These are phyloP conservation scores for Pseudozyma tsukubaensis DNA, from an alignment of 1,284 basidiomycete species.

Conservation along the genomic window DNA sequence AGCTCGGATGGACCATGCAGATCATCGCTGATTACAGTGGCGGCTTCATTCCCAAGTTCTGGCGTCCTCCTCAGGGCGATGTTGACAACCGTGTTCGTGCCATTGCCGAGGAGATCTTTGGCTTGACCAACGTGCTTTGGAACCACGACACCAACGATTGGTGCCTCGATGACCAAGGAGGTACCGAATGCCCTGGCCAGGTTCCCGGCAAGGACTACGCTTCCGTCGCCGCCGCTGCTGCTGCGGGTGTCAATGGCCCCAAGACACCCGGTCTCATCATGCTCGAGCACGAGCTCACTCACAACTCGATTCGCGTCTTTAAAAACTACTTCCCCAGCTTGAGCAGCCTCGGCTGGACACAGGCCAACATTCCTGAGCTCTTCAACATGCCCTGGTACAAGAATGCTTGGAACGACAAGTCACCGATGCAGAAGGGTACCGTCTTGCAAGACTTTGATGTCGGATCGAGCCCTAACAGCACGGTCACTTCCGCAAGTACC, in stretches of 20 bases:
- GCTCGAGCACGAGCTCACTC: conserved; percentile 84
- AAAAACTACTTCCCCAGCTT: conserved; percentile 77
- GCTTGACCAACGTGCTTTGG: conserved; percentile 64
- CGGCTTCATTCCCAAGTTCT: conserved; percentile 70
- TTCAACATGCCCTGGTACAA: conserved; percentile 52
- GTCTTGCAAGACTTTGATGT: conserved; percentile 31
- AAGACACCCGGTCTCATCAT: conserved; percentile 78
- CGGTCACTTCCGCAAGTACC: background rate
- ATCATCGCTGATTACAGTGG: conserved; percentile 74
- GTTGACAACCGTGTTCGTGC: conserved; percentile 67
- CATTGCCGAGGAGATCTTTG: conserved; percentile 67
- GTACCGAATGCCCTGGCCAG: conserved; percentile 42
- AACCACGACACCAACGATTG: conserved; percentile 63
- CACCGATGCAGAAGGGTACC: conserved; percentile 23
- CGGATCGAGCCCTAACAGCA: conserved; percentile 2
- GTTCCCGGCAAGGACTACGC: conserved; percentile 36
- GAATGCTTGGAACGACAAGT: conserved; percentile 43
- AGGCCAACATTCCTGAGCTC: conserved; percentile 42
- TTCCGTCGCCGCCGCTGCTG: conserved; percentile 41
- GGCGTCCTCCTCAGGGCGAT: conserved; percentile 67
- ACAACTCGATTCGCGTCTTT: conserved; percentile 77
- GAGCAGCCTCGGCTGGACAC: conserved; percentile 76
- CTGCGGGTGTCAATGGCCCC: conserved; percentile 28
- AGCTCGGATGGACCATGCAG: conserved; percentile 90
- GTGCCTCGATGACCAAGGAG: conserved; percentile 60